These are phyloP conservation scores for Tagetes erecta DNA, from an alignment of 129 eudicot species.

Conservation along the genomic window DNA sequence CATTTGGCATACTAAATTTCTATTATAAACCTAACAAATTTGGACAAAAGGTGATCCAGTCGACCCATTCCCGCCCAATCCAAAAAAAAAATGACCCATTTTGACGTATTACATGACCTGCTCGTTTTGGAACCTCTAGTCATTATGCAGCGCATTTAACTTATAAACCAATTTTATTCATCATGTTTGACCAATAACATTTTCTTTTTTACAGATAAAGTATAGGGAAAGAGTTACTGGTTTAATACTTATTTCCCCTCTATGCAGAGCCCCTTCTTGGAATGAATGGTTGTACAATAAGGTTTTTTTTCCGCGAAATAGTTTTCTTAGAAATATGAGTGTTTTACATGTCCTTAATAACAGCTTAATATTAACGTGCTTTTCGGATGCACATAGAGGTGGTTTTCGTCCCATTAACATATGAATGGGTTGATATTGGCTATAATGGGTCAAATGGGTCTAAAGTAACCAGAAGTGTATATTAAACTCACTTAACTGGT, in stretches of 20 bases:
- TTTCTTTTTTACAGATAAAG: constrained; percentile 55
- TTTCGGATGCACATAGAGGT: neutral
- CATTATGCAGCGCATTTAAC: neutral
- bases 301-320: constrained; percentile 37
- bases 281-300: constrained; percentile 91
- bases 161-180: neutral
- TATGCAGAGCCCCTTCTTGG: constrained; percentile 93
- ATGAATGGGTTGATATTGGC: neutral
- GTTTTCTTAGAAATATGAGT: neutral
- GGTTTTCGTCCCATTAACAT: neutral
- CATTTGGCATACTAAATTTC: neutral
- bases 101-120: neutral
- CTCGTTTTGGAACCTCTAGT: neutral
- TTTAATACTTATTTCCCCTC: constrained; percentile 88
- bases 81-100: neutral
- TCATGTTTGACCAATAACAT: constrained; percentile 16
- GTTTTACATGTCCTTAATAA: neutral
- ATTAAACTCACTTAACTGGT: neutral
- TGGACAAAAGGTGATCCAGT: neutral
- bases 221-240: constrained; percentile 82
- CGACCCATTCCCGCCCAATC: neutral
- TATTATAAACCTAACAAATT: no score
- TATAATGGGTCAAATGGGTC: neutral
- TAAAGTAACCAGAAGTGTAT: neutral
- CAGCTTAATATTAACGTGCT: neutral